These are phyloP conservation scores for Corynespora cassiicola DNA, from an alignment of 2,329 filamentous ascomycete species.

Conservation along the genomic window DNA sequence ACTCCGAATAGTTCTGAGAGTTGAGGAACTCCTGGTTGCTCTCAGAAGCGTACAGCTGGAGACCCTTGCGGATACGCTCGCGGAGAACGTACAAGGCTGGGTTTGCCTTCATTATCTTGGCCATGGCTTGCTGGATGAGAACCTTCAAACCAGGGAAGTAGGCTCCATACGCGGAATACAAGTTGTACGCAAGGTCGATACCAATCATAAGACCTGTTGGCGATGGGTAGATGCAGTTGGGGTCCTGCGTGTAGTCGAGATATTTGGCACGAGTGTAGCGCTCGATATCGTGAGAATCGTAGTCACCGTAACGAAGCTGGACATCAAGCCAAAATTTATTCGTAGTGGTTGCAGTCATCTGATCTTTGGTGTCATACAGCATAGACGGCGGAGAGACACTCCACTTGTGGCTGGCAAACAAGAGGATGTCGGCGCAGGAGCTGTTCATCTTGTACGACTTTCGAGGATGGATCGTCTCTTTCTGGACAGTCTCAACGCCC, in stretches of 20 bases:
- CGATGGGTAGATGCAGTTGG: conserved; percentile 97
- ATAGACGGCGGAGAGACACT: conserved; percentile 93
- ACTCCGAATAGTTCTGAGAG: conserved; percentile 98
- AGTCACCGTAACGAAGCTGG: conserved; percentile 94
- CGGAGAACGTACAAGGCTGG: conserved; percentile 94
- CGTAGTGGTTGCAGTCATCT: conserved; percentile 89
- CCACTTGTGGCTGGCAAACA: conserved; percentile 99
- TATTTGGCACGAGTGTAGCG: conserved; percentile 98
- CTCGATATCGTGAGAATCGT: conserved; percentile 98
- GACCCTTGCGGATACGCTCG: conserved; percentile 97
- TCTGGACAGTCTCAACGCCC: conserved; percentile 96
- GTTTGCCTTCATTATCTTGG: conserved; percentile 99
- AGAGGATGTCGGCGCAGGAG: conserved; percentile 93
- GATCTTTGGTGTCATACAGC: conserved; percentile 94
- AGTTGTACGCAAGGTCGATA: conserved; percentile 96
- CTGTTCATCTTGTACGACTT: conserved; percentile 99
- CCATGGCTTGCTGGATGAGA: conserved; percentile 96
- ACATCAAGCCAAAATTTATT: conserved; percentile 99
- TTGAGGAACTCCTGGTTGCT: conserved; percentile 99
- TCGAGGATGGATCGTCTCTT: conserved; percentile 97
- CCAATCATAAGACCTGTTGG: conserved; percentile 97
- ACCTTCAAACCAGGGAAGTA: conserved; percentile 98
- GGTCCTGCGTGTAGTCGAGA: conserved; percentile 97
- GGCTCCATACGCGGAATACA: conserved; percentile 97
- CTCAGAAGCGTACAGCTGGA: conserved; percentile 97